Evolutionary conservation across 345 rosid genomes (phyloP).

Genomic region (Aquilaria yunnanensis): DNA sequence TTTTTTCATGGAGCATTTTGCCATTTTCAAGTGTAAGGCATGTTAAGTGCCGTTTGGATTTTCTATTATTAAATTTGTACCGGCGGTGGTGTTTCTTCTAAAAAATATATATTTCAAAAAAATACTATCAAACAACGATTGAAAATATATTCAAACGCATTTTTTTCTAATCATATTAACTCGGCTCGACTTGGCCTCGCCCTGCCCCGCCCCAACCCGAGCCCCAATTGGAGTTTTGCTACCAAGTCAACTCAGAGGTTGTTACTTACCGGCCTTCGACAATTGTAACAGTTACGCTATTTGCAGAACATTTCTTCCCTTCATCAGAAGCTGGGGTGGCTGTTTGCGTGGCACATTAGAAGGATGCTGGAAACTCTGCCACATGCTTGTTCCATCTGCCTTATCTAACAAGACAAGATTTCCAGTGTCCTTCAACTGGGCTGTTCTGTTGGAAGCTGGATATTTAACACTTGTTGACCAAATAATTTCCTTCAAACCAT

Average conservation of each 20-base stretch:
- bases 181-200: no score
- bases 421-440: slow-evolving; percentile 41
- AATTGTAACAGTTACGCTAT: slow-evolving; percentile 12
- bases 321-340: not conserved
- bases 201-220: no score
- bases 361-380: slow-evolving; percentile 62
- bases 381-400: slow-evolving; percentile 17
- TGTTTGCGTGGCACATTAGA: slow-evolving; percentile 7
- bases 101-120: no score
- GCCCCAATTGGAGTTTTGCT: not conserved
- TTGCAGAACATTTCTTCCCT: not conserved
- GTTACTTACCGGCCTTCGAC: slow-evolving; percentile 10
- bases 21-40: no score
- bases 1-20: no score
- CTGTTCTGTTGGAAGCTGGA: slow-evolving; percentile 19
- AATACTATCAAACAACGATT: no score
- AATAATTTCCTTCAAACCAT: slow-evolving; percentile 24
- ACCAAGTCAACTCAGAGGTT: no score
- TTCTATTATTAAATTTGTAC: no score
- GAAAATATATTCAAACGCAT: no score
- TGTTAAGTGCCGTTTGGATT: no score
- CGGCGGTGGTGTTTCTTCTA: no score
- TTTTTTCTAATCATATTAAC: no score
- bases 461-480: slow-evolving; percentile 50
- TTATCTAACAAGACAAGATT: slow-evolving; percentile 36